phyloP scores from a whole-genome alignment of 176 grass and related monocot species.

The Rhynchospora tenuis region DNA sequence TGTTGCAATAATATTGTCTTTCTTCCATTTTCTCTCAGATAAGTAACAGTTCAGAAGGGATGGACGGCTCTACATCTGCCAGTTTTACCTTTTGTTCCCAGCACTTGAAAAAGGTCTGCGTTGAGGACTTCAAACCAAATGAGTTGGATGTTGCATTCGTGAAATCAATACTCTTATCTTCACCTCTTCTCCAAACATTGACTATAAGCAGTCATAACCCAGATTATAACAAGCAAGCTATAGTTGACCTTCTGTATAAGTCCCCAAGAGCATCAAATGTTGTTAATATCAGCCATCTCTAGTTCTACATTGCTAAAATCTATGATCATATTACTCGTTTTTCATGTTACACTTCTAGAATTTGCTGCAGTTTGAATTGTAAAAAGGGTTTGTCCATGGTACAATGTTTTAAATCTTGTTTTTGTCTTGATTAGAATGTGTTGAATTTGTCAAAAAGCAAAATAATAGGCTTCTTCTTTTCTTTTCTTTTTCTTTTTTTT shows the following conservation, averaged over 20 bases:
- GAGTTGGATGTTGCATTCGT: background rate
- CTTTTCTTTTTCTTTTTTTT: too few relatives aligned
- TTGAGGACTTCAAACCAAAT: background rate
- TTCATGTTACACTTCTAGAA: background rate
- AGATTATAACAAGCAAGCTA: background rate
- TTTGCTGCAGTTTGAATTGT: constrained; percentile 5
- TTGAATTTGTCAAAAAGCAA: background rate
- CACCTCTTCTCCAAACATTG: constrained; percentile 6
- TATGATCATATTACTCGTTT: background rate
- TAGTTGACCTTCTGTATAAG: background rate
- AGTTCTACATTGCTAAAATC: background rate
- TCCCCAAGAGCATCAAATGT: background rate
- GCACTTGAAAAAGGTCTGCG: background rate
- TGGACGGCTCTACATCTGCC: background rate
- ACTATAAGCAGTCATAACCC: background rate
- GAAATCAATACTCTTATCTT: background rate
- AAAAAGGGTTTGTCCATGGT: too few relatives aligned
- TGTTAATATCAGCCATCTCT: constrained; percentile 2
- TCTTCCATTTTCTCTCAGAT: constrained; percentile 7
- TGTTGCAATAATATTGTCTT: background rate
- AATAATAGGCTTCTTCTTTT: background rate
- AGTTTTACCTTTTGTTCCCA: background rate
- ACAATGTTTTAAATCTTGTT: background rate
- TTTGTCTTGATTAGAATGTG: background rate
- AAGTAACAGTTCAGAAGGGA: background rate